Percentiles rank a stretch among this genome's conserved stretches.
Conservation (phyloP, 1,139 yeast species). For the Yamadazyma dendronema region DNA sequence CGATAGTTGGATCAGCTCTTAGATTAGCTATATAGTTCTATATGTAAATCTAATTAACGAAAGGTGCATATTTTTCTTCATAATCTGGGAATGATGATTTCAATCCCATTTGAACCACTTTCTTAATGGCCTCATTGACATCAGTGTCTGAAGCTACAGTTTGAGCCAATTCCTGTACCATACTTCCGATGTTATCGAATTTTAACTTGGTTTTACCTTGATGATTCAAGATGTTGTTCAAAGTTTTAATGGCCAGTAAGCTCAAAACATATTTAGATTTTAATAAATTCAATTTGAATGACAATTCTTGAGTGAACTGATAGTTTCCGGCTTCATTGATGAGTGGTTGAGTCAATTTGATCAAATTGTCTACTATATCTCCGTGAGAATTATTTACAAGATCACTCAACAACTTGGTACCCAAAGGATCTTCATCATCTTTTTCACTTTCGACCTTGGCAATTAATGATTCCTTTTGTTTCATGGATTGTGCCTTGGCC, state of each 20-base stretch:
- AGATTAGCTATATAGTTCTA: conserved; percentile 2
- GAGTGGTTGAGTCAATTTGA: conserved; percentile 30
- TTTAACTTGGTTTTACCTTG: conserved; percentile 15
- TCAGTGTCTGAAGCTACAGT: conserved; percentile 24
- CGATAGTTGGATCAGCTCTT: conserved; percentile 55
- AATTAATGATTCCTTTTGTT: conserved; percentile 37
- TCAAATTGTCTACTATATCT: conserved; percentile 31
- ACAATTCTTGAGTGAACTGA: conserved; percentile 35
- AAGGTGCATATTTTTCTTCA: conserved; percentile 2
- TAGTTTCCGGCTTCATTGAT: conserved; percentile 35
- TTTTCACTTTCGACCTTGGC: conserved; percentile 43
- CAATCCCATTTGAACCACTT: conserved; percentile 46
- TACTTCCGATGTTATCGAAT: conserved; percentile 22
- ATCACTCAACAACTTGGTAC: conserved; percentile 35
- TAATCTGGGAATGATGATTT: conserved; percentile 31
- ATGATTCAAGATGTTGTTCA: conserved; percentile 30
- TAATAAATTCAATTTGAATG: conserved; percentile 36
- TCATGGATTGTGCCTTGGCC: conserved; percentile 36
- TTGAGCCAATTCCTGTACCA: conserved; percentile 25
- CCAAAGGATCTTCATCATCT: conserved; percentile 51
- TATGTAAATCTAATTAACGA: too few relatives aligned
- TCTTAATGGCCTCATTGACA: conserved; percentile 40
- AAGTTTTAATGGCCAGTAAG: conserved; percentile 41
- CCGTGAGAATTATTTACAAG: conserved; percentile 23
- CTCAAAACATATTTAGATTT: conserved; percentile 49